A percentile compares a stretch with the other conserved stretches of the same genome.
Conservation (phyloP, 768 basidiomycete species). For the Dictyophora rubrovolvata region DNA sequence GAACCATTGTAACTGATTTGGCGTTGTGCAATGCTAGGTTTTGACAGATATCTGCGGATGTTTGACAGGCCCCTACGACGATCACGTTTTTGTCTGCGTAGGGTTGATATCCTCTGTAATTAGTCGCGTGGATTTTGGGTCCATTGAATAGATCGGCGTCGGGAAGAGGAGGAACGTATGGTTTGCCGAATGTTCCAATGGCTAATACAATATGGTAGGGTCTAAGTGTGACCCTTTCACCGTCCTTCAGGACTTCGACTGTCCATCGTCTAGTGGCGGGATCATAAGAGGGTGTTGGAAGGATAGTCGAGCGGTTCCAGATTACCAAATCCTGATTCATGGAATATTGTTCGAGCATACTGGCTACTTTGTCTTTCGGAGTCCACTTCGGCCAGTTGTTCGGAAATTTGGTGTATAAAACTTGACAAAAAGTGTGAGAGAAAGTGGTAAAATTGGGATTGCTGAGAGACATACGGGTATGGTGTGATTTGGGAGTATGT, state of each 20-base stretch:
- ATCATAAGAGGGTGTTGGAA: conserved; percentile 27
- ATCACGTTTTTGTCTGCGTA: conserved; percentile 2
- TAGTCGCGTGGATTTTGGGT: conserved; percentile 22
- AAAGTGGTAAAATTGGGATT: neutral
- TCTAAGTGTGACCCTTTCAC: conserved; percentile 20
- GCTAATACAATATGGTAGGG: conserved; percentile 33
- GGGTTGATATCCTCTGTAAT: conserved; percentile 20
- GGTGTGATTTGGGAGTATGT: conserved; percentile 22
- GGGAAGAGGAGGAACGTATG: conserved; percentile 22
- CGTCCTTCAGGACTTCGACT: conserved; percentile 22
- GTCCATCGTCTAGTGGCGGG: conserved; percentile 23
- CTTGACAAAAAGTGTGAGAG: conserved; percentile 14
- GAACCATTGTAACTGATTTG: conserved; percentile 3
- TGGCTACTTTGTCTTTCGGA: conserved; percentile 32
- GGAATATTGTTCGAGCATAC: conserved; percentile 36
- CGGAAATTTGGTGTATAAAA: conserved; percentile 31
- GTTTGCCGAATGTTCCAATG: conserved; percentile 26
- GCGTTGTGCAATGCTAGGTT: neutral
- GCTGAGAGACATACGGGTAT: conserved; percentile 1
- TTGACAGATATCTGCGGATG: conserved; percentile 2
- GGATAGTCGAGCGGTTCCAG: conserved; percentile 29
- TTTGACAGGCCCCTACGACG: conserved; percentile 5
- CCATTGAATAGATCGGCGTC: conserved; percentile 23
- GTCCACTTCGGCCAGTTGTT: conserved; percentile 31
- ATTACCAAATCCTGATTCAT: conserved; percentile 31